Percentiles rank a stretch among this genome's conserved stretches.
These are phyloP conservation scores for Phytomonas sp. DNA, from an alignment of 208 protist species.

Conservation along the genomic window DNA sequence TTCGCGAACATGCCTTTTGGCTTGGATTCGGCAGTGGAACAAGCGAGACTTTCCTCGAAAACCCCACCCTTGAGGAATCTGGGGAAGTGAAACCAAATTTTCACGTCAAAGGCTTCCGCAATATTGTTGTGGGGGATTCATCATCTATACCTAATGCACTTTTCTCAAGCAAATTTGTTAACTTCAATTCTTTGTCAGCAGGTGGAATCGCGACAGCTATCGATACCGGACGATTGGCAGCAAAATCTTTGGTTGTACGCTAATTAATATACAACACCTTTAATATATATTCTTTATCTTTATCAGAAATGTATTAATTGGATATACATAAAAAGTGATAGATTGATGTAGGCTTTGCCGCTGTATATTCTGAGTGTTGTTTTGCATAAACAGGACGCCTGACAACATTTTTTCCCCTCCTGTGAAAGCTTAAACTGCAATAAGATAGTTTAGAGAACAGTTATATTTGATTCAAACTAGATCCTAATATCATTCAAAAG, in stretches of 20 bases:
- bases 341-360: background rate
- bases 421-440: background rate
- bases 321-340: background rate
- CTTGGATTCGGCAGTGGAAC: constrained; percentile 70
- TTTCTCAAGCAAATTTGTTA: constrained; percentile 19
- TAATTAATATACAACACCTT: too few species aligned
- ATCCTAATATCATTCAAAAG: background rate
- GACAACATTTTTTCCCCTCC: background rate
- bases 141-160: constrained; percentile 41
- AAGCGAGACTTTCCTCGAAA: constrained; percentile 28
- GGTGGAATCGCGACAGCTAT: constrained; percentile 53
- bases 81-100: constrained; percentile 2
- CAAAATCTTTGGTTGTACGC: background rate
- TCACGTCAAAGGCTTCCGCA: constrained; percentile 24
- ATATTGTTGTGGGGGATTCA: constrained; percentile 60
- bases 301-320: background rate
- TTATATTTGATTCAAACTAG: background rate
- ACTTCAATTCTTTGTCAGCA: constrained; percentile 28
- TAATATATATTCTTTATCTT: too few species aligned
- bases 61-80: constrained; percentile 6
- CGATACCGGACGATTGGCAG: constrained; percentile 19
- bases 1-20: constrained; percentile 65
- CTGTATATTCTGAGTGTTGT: background rate
- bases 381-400: background rate
- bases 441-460: background rate